Evolutionary conservation across 148 eudicot genomes (phyloP), one percentile per base, ranked within the genome.

Genomic region (Simmondsia chinensis): DNA sequence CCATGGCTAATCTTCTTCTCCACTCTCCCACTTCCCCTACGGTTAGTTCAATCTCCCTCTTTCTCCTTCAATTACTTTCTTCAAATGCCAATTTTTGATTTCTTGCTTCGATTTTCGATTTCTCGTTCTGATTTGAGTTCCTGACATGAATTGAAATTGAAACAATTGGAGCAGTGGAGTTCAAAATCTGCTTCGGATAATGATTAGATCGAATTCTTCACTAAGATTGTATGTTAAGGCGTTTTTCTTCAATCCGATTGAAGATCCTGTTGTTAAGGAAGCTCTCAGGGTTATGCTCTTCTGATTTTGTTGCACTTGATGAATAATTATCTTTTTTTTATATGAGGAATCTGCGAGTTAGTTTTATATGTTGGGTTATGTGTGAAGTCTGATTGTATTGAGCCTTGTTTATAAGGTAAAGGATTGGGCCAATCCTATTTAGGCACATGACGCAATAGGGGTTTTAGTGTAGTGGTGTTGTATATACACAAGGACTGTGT

Each of bases 241-340:
- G 45, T 72, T 55, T 54, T 64, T 61, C 42, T 64, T 56, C 52
- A 67, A 75, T 45, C 72, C 72, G 16, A 33, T 21, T 28, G 70
- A 72, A 24, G 67, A 72, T 25, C 83, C 72, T 15, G 54, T 76
- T 61, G 39, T 76, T 33, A 72, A 61, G 57, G 78, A 76, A 52
- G 83, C 78, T 23, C 35, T 76, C 11, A 72, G 72, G 78, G 82
- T 76, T 59, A n/a, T n/a, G n/a, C n/a, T n/a, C n/a, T n/a, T n/a
- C n/a, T n/a, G n/a, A n/a, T n/a, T n/a, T n/a, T n/a, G n/a, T n/a
- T n/a, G n/a, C n/a, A n/a, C n/a, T n/a, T n/a, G n/a, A n/a, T n/a
- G n/a, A n/a, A n/a, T n/a, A n/a, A n/a, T n/a, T n/a, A n/a, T n/a
- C n/a, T n/a, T n/a, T n/a, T n/a, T n/a, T n/a, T n/a, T n/a, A n/a